A percentile compares a stretch with the other conserved stretches of the same genome.
phyloP scores from a whole-genome alignment of 306 rosid species.

The Cercis canadensis region DNA sequence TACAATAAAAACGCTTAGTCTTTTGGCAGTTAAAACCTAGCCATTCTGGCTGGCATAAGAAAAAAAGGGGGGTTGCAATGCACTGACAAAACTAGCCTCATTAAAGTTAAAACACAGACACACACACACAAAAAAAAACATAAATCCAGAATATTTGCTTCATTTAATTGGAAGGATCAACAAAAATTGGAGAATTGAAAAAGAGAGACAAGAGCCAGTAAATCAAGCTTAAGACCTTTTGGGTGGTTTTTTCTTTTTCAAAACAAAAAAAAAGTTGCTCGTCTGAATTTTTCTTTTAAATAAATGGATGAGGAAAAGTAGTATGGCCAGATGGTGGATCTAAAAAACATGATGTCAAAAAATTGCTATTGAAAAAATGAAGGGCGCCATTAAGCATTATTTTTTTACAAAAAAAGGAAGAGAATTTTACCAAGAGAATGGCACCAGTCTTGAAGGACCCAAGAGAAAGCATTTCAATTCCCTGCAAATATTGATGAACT shows the following conservation, averaged over 20 bases:
- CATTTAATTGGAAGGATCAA: conserved; percentile 12
- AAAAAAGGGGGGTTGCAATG: no score
- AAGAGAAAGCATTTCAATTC: conserved; percentile 99
- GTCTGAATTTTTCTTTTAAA: background rate
- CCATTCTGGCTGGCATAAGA: no score
- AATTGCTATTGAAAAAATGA: background rate
- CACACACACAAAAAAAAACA: no score
- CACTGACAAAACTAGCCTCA: no score
- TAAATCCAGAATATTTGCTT: no score
- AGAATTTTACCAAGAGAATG: conserved; percentile 82
- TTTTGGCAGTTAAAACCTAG: no score
- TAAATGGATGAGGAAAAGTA: conserved; percentile 1
- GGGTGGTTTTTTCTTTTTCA: background rate
- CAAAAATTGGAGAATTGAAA: background rate
- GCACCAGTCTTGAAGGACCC: conserved; percentile 99
- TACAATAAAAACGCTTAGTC: conserved; percentile 7
- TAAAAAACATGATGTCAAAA: conserved; percentile 12
- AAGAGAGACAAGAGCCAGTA: background rate
- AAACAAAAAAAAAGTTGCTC: no score
- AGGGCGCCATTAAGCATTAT: background rate
- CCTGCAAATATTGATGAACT: conserved; percentile 59
- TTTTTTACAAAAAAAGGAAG: background rate
- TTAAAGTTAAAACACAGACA: no score
- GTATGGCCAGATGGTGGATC: conserved; percentile 15
- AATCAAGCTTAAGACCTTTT: conserved; percentile 12